A percentile compares a stretch with the other conserved stretches of the same genome.
These are phyloP conservation scores for Geosmithia putterillii DNA, from an alignment of 2,329 filamentous ascomycete species.

Conservation along the genomic window DNA sequence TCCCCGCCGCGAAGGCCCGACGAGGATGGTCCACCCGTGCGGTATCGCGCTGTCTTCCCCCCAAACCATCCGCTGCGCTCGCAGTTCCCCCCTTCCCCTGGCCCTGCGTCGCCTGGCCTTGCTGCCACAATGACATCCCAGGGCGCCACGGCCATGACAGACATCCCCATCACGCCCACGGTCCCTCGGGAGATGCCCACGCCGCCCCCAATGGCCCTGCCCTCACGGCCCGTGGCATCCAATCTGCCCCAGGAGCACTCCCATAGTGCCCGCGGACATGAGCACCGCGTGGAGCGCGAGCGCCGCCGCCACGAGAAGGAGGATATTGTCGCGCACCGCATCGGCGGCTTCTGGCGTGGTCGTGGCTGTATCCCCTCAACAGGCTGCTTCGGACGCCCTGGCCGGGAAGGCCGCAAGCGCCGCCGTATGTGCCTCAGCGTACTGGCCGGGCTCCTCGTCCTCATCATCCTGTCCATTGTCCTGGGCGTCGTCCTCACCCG, in stretches of 20 bases:
- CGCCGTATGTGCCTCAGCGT: conserved; percentile 47
- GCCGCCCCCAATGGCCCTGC: conserved; percentile 14
- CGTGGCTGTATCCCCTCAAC: conserved; percentile 48
- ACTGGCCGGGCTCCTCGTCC: conserved; percentile 32
- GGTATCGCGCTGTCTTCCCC: conserved; percentile 47
- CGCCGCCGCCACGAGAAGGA: conserved; percentile 52
- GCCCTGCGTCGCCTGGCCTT: conserved; percentile 49
- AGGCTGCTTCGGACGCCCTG: conserved; percentile 53
- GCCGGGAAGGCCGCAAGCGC: conserved; percentile 50
- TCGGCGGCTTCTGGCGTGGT: conserved; percentile 53
- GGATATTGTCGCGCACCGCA: conserved; percentile 43
- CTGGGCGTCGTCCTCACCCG: conserved; percentile 43
- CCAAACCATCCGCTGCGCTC: conserved; percentile 33
- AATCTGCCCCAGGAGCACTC: conserved; percentile 32
- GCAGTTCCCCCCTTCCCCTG: conserved; percentile 44
- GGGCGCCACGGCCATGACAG: conserved; percentile 46
- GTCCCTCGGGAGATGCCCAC: conserved; percentile 3
- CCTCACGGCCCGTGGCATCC: conserved; percentile 29
- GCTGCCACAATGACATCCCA: conserved; percentile 50
- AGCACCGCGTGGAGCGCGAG: conserved; percentile 34
- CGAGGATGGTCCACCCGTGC: conserved; percentile 19
- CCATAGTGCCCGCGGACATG: conserved; percentile 22
- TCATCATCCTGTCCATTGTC: conserved; percentile 45
- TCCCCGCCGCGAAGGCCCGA: conserved; percentile 26
- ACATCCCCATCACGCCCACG: conserved; percentile 41